Base-by-base conservation (phyloP, 345 rosid genomes). In the Populus simonii region DNA sequence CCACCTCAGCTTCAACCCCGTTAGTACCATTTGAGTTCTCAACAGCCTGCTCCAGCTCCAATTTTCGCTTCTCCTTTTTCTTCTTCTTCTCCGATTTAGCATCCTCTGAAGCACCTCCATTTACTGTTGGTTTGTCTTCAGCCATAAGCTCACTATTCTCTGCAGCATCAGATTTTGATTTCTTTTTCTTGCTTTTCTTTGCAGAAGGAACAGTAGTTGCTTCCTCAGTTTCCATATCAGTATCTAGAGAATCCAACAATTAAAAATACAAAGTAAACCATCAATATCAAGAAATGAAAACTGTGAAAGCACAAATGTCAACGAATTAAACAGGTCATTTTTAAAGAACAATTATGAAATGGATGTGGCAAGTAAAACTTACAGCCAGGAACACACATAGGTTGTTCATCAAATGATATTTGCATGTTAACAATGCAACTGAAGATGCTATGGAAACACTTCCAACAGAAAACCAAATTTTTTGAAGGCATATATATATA, bases 131-230 rank as follows among this genome's bases (percentile, higher is more conserved):
- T 31, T 80, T 76, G 73, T 86, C 87, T 74, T 74, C 89, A 0
- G n/a, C 78, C 84, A 81, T 81, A 23, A 82, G 78, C 71, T 86
- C 87, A 12, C 72, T 86, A 51, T 88, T 83, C 61, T 80, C 86
- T 12, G 67, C 71, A 39, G 61, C 80, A 5, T 78, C 88, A 23
- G 83, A 39, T 70, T 87, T 90, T 0, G 88, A 85, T 77, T 88
- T 88, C 89, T 86, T 88, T 70, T 91, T 89, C 86, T 89, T 89
- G 84, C 85, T 87, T 69, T 88, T 90, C 89, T 92, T 89, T 25
- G 25, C 84, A 1, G 93, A 84, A 63, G 73, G 82, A 29, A 85
- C 89, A 59, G 75, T 76, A 15, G 89, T 67, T 10, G 74, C 81
- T 49, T 89, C 95, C 82, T 89, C 92, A 36, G 89, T 83, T 25